A percentile compares a stretch with the other conserved stretches of the same genome.
These are phyloP conservation scores for Globisporangium rhizosaccharum DNA, from an alignment of 352 stramenopile genomes.

Conservation along the genomic window DNA sequence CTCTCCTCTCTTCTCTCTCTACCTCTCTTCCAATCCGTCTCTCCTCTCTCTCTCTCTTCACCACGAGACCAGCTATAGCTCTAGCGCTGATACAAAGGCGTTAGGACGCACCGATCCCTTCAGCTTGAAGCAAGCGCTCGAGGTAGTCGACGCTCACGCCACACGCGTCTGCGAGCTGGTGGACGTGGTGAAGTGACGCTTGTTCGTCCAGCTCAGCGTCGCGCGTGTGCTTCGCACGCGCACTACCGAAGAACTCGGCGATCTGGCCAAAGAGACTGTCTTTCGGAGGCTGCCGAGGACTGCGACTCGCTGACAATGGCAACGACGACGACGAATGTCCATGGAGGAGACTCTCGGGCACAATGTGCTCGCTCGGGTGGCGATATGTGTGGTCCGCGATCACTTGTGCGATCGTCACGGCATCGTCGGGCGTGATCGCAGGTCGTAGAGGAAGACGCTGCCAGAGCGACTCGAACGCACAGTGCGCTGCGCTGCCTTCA, in stretches of 20 bases:
- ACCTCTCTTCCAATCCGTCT: not conserved
- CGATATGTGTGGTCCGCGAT: slow-evolving; percentile 16
- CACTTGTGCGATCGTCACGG: slow-evolving; percentile 8
- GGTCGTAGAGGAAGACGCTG: slow-evolving; percentile 24
- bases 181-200: not conserved
- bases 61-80: no score
- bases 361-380: slow-evolving; percentile 9
- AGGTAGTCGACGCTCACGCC: slow-evolving; percentile 14
- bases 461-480: slow-evolving; percentile 35
- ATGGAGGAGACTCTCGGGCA: not conserved
- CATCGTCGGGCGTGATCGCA: slow-evolving; percentile 9
- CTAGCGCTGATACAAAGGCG: no score
- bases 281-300: not conserved
- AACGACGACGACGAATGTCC: not conserved
- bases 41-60: not conserved
- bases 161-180: slow-evolving; percentile 13
- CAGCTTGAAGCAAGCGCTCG: slow-evolving; percentile 9
- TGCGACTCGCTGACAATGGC: not conserved
- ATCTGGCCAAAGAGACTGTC: slow-evolving; percentile 13
- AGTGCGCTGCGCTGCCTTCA: slow-evolving; percentile 19
- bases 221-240: not conserved
- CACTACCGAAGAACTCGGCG: slow-evolving; percentile 11
- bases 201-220: not conserved
- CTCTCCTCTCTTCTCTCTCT: not conserved
- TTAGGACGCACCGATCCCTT: not conserved